Base-by-base conservation (phyloP, 108 stramenopile genomes). In the Seminavis robusta region DNA sequence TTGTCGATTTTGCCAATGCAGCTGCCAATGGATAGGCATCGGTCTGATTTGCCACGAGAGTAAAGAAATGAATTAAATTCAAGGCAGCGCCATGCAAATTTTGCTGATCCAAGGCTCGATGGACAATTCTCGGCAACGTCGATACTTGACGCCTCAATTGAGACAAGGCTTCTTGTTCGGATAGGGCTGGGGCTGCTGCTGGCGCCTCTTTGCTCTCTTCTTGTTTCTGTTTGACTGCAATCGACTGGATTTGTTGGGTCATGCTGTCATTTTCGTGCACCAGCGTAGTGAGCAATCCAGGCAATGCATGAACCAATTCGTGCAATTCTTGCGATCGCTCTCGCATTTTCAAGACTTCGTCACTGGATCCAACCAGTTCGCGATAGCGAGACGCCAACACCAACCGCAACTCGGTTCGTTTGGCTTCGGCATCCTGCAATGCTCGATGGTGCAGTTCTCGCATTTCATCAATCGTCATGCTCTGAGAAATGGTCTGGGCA, bases 401-500 rank as follows among this genome's bases (percentile, higher is more conserved):
- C 38, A 94, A 58, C 0, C 86, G 86, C 16, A 94, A 67, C 43
- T 94, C 92, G 27, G 84, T 90, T 20, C 80, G 83, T 65, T 94
- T 94, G 39, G 88, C 79, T 69, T 90, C 86, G 20, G 88, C 92
- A 0, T 88, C 86, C n/a, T 56, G 24, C 41, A 87, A 54, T 21
- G 92, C 92, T 11, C 74, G 61, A 9, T 63, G 69, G 56, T 94
- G 88, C 37, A 94, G 63, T 29, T 62, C 37, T 29, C 92, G 79
- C 92, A 94, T 90, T 67, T 94, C 88, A 29, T 88, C 76, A 31
- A 94, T 86, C 34, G 88, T 94, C 80, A 94, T 83, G 28, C 69
- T 74, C 21, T 65, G 49, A 0, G 77, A 70, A 34, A 79, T 52
- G 21, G 38, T 54, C 25, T 71, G 71, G 2, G 67, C 56, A 36